A percentile compares a stretch with the other conserved stretches of the same genome.
Conservation (phyloP, 208 protist species). For the Angomonas desouzai region DNA sequence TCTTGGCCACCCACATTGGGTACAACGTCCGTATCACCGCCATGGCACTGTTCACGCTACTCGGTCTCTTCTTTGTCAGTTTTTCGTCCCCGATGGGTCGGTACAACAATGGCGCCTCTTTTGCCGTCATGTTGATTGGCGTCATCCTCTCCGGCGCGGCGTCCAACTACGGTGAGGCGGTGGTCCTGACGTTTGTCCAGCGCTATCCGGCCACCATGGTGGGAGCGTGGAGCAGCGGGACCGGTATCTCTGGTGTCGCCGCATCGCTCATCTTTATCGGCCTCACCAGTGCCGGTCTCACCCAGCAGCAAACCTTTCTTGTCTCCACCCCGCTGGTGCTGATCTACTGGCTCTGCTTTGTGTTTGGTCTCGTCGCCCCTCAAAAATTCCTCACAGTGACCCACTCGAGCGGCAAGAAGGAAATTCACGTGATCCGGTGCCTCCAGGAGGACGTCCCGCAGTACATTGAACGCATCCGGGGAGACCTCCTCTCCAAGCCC, state of each 20-base stretch:
- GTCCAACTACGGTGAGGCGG: slow-evolving; percentile 75
- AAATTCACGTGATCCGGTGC: slow-evolving; percentile 17
- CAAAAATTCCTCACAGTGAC: slow-evolving; percentile 35
- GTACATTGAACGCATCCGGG: slow-evolving; percentile 23
- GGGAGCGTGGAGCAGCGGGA: slow-evolving; percentile 83
- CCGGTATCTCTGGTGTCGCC: slow-evolving; percentile 83
- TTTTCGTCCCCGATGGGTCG: slow-evolving; percentile 47
- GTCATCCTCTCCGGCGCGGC: slow-evolving; percentile 59
- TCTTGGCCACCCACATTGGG: slow-evolving; percentile 54
- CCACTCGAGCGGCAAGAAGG: background rate
- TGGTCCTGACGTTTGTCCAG: slow-evolving; percentile 75
- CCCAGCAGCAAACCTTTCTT: slow-evolving; percentile 55
- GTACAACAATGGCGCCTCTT: slow-evolving; percentile 39
- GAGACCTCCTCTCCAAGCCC: background rate
- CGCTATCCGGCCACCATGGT: slow-evolving; percentile 73
- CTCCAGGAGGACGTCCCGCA: slow-evolving; percentile 34
- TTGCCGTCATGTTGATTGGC: slow-evolving; percentile 66
- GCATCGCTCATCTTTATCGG: slow-evolving; percentile 72
- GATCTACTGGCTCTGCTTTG: slow-evolving; percentile 72
- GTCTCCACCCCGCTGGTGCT: slow-evolving; percentile 54
- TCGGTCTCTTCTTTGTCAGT: slow-evolving; percentile 78
- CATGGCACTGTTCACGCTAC: slow-evolving; percentile 37
- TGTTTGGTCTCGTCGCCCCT: slow-evolving; percentile 55
- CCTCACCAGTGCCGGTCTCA: slow-evolving; percentile 45
- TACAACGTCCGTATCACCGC: slow-evolving; percentile 72